Conservation (phyloP, 345 rosid genomes). For the Ricinus communis region DNA sequence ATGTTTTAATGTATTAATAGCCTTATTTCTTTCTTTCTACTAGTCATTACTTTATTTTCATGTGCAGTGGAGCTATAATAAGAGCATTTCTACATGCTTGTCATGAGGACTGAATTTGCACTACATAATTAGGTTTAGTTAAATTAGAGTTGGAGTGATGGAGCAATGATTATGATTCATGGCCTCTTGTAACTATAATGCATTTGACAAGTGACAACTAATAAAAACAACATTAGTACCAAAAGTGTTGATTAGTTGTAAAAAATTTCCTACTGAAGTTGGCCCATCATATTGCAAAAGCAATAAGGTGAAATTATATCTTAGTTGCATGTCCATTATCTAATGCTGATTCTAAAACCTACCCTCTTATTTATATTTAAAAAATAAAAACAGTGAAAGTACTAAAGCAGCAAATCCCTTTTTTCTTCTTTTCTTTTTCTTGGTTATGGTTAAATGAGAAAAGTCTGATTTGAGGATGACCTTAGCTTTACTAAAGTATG, state of each 20-base stretch:
- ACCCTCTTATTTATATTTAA: constrained; percentile 15
- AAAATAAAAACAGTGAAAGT: constrained; percentile 7
- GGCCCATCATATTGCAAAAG: neutral
- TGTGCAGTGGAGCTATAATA: neutral
- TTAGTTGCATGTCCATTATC: neutral
- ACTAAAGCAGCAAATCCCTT: neutral
- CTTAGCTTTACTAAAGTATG: constrained; percentile 5
- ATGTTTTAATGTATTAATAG: neutral
- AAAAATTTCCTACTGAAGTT: neutral
- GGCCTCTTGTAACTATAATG: too few relatives aligned
- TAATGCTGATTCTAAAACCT: constrained; percentile 13
- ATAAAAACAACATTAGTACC: too few relatives aligned
- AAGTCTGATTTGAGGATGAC: constrained; percentile 3
- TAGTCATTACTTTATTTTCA: neutral
- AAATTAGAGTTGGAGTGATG: neutral
- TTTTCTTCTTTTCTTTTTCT: neutral
- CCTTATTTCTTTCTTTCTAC: neutral
- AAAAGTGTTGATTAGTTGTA: too few relatives aligned
- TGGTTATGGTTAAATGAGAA: neutral
- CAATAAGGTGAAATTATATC: neutral
- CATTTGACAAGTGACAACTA: too few relatives aligned
- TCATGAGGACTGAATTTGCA: neutral
- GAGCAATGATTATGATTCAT: neutral
- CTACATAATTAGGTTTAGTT: neutral
- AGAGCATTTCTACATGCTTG: neutral